Evolutionary conservation across 768 basidiomycete genomes (phyloP).

Genomic region (Russula sp.): DNA sequence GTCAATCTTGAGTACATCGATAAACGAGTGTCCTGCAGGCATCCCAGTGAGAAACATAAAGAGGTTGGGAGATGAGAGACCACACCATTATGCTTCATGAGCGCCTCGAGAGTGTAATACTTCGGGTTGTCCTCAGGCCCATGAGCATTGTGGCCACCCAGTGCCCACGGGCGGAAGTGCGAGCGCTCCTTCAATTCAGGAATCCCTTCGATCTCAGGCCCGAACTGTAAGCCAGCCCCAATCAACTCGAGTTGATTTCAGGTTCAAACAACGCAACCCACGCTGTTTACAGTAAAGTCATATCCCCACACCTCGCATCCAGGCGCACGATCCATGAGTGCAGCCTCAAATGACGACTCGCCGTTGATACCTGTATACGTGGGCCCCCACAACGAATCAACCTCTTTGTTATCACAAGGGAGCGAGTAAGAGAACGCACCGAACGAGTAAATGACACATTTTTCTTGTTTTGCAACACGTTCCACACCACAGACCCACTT

Average conservation of each 20-base stretch:
- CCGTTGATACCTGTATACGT: slow-evolving; percentile 37
- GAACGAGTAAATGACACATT: slow-evolving; percentile 47
- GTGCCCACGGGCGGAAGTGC: slow-evolving; percentile 38
- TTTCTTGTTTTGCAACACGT: slow-evolving; percentile 39
- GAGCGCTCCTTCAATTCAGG: slow-evolving; percentile 32
- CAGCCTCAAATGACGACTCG: slow-evolving; percentile 50
- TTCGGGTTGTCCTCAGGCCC: slow-evolving; percentile 41
- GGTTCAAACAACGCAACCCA: slow-evolving; percentile 22
- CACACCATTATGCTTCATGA: slow-evolving; percentile 59
- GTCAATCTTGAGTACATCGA: slow-evolving; percentile 70
- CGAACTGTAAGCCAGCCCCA: slow-evolving; percentile 29
- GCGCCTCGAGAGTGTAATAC: slow-evolving; percentile 55
- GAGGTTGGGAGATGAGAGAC: slow-evolving; percentile 10
- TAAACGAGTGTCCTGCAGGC: slow-evolving; percentile 49
- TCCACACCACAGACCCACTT: slow-evolving; percentile 51
- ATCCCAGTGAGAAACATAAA: not conserved
- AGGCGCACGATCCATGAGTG: slow-evolving; percentile 39
- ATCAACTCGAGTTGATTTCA: not conserved
- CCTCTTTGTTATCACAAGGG: not conserved
- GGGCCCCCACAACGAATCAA: not conserved
- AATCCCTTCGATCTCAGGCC: slow-evolving; percentile 38
- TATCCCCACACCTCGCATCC: slow-evolving; percentile 40
- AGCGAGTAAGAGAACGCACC: slow-evolving; percentile 27
- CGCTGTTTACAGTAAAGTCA: slow-evolving; percentile 36
- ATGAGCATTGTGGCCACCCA: slow-evolving; percentile 41